Base-by-base conservation (phyloP, 2,329 filamentous ascomycete species). In the Phyllosticta citribraziliensis region DNA sequence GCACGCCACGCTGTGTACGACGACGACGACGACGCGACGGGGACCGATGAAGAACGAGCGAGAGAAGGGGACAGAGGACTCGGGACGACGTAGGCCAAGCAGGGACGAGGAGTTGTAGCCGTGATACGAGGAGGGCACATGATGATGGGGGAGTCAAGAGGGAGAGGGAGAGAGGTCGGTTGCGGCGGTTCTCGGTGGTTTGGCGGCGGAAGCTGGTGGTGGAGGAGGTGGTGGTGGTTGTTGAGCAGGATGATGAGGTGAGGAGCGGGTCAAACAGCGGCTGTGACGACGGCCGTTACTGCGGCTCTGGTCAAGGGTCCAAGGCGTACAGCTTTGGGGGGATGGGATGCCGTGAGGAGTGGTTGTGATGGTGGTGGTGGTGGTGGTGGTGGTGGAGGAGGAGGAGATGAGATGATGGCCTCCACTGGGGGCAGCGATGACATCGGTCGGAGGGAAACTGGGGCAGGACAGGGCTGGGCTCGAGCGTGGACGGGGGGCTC, bases 301-400 rank as follows among this genome's bases (percentile, higher is more conserved):
- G 58, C 24, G 58, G 58, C 58, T 60, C 58, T 60, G 52, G 53
- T 22, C 12, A 55, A 60, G 58, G 58, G 58, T 60, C 58, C 58
- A 60, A 55, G 58, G 58, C 58, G 58, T 55, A 53, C 57, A 58
- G 57, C 33, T 33, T 20, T 12, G 14, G 27, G 17, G 35, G n/a
- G 22, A 19, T 40, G 27, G 27, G 27, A 9, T 22, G 35, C 54
- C 27, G 27, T 30, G 8, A 17, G 17, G 12, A n/a, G 40, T 47
- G 35, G 35, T 47, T 3, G 35, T 17, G 35, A n/a, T 47, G 35
- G n/a, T 19, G 17, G 25, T 2, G 27, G 27, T 5, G 40, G 40
- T n/a, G 40, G 17, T n/a, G 14, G 40, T n/a, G 14, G 1, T 6
- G 40, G 40, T 40, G 35, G 12, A 17, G 9, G 35, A 2, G 22